Evolutionary conservation across 192 early-diverging fungal genomes (phyloP).

Genomic region (Backusella circina): DNA sequence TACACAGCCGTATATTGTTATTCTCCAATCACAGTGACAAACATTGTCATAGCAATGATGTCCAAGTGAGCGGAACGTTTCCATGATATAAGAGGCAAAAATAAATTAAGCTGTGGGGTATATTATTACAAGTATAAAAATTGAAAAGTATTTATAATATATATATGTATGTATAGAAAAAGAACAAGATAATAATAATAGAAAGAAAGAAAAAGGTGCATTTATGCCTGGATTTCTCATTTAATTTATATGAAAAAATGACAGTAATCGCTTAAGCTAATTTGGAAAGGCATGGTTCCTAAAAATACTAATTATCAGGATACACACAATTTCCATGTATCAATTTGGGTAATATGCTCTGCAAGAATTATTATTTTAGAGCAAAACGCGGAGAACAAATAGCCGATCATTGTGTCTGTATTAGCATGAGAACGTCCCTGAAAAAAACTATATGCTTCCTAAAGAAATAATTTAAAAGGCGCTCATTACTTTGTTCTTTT

Average conservation of each 20-base stretch:
- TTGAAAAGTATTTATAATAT: background rate
- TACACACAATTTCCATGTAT: background rate
- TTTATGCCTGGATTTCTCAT: background rate
- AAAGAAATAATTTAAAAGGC: background rate
- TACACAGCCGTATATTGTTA: conserved; percentile 19
- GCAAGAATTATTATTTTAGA: background rate
- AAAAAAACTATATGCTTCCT: background rate
- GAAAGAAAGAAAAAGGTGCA: background rate
- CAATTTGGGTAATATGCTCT: background rate
- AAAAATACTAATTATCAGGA: background rate
- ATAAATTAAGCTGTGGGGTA: background rate
- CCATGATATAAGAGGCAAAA: background rate
- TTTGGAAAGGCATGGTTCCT: background rate
- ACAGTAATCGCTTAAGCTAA: background rate
- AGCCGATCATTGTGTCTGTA: background rate
- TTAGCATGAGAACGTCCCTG: background rate
- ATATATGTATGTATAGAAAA: background rate
- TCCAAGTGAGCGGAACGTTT: background rate
- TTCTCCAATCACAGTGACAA: conserved; percentile 21
- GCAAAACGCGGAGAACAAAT: background rate
- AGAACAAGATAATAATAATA: background rate
- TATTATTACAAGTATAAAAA: background rate
- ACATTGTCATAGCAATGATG: background rate
- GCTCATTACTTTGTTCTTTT: background rate
- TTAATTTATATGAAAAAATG: background rate